These are phyloP conservation scores for Candida labiduridarum DNA, from an alignment of 1,139 yeast species.

Conservation along the genomic window DNA sequence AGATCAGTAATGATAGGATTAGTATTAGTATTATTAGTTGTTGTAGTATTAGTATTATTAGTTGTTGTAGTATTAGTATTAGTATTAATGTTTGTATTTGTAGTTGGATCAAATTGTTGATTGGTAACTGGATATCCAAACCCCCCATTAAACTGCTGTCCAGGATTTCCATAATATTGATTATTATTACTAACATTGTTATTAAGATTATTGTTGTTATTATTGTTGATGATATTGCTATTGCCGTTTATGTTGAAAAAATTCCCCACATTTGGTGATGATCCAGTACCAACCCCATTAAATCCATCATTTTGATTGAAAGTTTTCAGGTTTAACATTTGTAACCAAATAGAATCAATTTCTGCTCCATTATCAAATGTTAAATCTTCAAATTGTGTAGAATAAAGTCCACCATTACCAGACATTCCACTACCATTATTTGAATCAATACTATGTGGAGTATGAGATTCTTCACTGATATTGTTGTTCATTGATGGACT, in stretches of 20 bases:
- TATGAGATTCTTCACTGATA: slow-evolving; percentile 16
- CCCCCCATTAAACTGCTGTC: background rate
- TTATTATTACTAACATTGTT: background rate
- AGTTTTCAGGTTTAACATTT: slow-evolving; percentile 24
- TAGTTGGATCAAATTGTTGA: slow-evolving; percentile 8
- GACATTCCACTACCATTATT: slow-evolving; percentile 6
- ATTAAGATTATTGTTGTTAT: background rate
- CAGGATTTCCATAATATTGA: background rate
- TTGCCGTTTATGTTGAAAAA: background rate
- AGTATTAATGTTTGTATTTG: background rate
- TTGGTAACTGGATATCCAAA: slow-evolving; percentile 9
- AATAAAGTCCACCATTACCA: slow-evolving; percentile 11
- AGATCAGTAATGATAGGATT: background rate
- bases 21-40: background rate
- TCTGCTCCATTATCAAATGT: slow-evolving; percentile 33
- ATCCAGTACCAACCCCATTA: slow-evolving; percentile 1
- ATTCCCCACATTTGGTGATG: no score
- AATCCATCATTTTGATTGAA: slow-evolving; percentile 10
- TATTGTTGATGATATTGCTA: background rate
- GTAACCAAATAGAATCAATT: slow-evolving; percentile 44
- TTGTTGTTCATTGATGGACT: slow-evolving; percentile 11
- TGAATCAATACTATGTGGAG: slow-evolving; percentile 12
- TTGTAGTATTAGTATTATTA: background rate
- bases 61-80: background rate
- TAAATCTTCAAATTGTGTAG: slow-evolving; percentile 20